Base-by-base conservation (phyloP, 225 moss, liverwort and hornwort species). In the Climacium dendroides region DNA sequence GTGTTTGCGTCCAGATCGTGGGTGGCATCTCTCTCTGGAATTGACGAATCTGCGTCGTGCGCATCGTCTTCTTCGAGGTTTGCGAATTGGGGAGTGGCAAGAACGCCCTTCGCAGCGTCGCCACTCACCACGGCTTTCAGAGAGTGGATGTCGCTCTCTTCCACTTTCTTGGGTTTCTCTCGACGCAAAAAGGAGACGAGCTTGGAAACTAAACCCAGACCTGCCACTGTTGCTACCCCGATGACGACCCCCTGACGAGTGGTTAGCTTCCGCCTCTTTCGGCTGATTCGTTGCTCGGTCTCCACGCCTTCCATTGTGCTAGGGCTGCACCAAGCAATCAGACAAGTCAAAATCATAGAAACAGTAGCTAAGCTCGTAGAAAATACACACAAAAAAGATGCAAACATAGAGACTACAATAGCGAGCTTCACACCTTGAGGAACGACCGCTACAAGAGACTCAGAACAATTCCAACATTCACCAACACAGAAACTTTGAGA, bases 41-140 rank as follows among this genome's bases (percentile, higher is more conserved):
- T 32, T 29, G 54, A 53, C 12, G 28, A 66, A 37, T 54, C 59
- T 71, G 83, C 72, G 15, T 90, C 85, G 16, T 55, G 37, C 37
- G 37, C 78, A 37, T 55, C 55, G n/a, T 91, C 90, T 15, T 89
- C 81, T 41, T 90, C 91, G 2, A 93, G 80, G 66, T 93, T 87
- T 30, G 90, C 90, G 20, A 87, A 83, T 55, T 87, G 78, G 65
- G 75, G 87, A 43, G 72, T 18, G 45, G 22, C 66, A 3, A 81
- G 25, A 34, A 34, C 7, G 66, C 35, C 47, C 20, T 78, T 84
- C 32, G 83, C 82, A 39, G 89, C 87, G n/a, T 91, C 90, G 28
- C 90, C 93, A 81, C 89, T 91, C 52, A 90, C 50, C 45, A 93
- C 90, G 34, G 91, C 91, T 86, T 93, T 83, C 87, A 93, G 61